Conservation (phyloP, 129 eudicot species). For the Sambucus nigra region DNA sequence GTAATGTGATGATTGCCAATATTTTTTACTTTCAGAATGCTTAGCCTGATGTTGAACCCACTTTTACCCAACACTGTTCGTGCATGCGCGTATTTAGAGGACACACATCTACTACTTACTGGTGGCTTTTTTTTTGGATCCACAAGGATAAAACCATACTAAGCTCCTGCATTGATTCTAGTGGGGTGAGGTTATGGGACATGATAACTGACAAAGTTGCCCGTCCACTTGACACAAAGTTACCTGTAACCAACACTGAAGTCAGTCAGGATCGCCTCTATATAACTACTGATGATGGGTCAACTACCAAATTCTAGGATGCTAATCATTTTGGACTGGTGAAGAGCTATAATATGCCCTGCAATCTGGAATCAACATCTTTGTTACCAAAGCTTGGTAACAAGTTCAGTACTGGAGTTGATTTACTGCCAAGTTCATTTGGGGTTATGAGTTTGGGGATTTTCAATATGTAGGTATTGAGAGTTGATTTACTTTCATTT, state of each 20-base stretch:
- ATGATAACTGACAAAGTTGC: conserved; percentile 70
- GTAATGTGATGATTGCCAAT: too few species aligned
- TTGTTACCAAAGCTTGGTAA: conserved; percentile 73
- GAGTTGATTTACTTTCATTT: too few species aligned
- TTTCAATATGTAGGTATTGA: too few species aligned
- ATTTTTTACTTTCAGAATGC: too few species aligned
- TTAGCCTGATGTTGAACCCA: too few species aligned
- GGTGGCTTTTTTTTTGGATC: conserved; percentile 87
- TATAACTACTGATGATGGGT: conserved; percentile 78
- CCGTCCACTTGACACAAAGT: conserved; percentile 64
- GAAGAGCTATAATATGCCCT: conserved; percentile 84
- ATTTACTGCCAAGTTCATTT: too few species aligned
- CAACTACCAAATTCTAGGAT: conserved; percentile 77
- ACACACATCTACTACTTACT: conserved; percentile 54
- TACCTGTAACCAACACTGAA: conserved; percentile 75
- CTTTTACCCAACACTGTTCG: too few species aligned
- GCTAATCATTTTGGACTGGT: conserved; percentile 85
- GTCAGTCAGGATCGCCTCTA: conserved; percentile 82
- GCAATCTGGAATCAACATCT: conserved; percentile 79
- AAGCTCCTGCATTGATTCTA: conserved; percentile 65
- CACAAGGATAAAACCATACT: conserved; percentile 82
- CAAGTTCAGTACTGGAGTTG: conserved; percentile 82
- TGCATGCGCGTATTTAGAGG: too few species aligned
- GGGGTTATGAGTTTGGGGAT: too few species aligned
- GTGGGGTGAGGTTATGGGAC: conserved; percentile 90